phyloP scores from a whole-genome alignment of 140 eudicot genomes.

The Flaveria floridana region DNA sequence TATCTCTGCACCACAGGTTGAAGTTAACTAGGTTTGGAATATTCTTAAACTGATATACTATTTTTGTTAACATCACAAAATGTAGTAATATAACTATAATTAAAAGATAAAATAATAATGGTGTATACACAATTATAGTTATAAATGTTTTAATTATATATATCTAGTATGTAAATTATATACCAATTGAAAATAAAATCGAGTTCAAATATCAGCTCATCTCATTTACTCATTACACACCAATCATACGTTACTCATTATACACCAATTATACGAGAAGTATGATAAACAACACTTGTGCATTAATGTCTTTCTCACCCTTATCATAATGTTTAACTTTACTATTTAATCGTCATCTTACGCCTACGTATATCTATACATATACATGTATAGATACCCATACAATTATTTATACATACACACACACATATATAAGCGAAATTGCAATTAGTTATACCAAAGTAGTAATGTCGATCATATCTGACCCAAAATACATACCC shows the following conservation, averaged over 20 bases:
- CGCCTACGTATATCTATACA: not conserved
- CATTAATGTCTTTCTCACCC: not conserved
- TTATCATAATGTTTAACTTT: not conserved
- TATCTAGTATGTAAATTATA: not conserved
- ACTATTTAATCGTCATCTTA: not conserved
- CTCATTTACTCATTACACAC: not conserved
- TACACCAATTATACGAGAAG: not conserved
- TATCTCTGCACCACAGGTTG: too few relatives aligned
- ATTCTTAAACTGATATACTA: too few relatives aligned
- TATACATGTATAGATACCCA: too few relatives aligned
- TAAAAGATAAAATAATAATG: too few relatives aligned
- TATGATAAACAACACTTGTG: not conserved
- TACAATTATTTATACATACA: not conserved
- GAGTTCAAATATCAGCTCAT: not conserved
- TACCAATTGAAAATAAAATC: too few relatives aligned
- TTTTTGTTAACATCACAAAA: too few relatives aligned
- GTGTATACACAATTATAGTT: not conserved
- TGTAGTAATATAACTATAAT: too few relatives aligned
- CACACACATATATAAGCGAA: not conserved
- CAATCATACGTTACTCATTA: not conserved
- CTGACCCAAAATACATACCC: constrained; percentile 48
- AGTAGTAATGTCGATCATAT: not conserved
- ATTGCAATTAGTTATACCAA: not conserved
- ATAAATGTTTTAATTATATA: too few relatives aligned
- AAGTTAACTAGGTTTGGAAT: too few relatives aligned